These are phyloP conservation scores for Vigna angularis DNA, from an alignment of 306 rosid species.

Conservation along the genomic window DNA sequence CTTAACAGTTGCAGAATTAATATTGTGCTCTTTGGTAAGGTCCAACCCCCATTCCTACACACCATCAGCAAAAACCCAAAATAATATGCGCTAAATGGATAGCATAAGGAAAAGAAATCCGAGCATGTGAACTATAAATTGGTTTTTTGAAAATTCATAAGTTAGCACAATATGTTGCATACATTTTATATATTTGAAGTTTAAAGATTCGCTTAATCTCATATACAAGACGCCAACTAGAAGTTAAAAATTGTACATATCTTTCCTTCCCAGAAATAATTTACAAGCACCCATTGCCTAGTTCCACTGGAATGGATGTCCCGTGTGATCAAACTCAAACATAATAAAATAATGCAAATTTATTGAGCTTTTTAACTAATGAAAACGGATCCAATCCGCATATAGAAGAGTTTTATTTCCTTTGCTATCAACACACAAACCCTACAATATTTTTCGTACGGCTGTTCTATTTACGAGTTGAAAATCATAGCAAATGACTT, in stretches of 20 bases:
- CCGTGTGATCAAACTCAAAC: conserved; percentile 19
- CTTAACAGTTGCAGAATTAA: conserved; percentile 80
- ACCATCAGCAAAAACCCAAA: conserved; percentile 37
- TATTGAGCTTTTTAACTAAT: not conserved
- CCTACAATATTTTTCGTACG: not conserved
- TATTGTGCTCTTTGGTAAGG: conserved; percentile 56
- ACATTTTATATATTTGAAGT: conserved; percentile 7
- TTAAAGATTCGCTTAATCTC: conserved; percentile 20
- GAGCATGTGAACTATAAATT: conserved; percentile 7
- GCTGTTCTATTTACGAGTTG: conserved; percentile 22
- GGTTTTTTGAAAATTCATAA: not conserved
- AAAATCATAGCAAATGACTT: conserved; percentile 17
- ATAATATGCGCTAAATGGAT: conserved; percentile 24
- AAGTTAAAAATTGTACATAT: conserved; percentile 15
- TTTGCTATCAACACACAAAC: conserved; percentile 28
- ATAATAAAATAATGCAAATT: conserved; percentile 27
- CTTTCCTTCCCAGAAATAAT: conserved; percentile 30
- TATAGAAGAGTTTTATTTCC: conserved; percentile 35
- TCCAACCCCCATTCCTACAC: conserved; percentile 88
- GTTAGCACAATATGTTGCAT: conserved; percentile 36
- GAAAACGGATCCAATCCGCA: conserved; percentile 36
- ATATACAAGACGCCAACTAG: conserved; percentile 12
- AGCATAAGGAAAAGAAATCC: not conserved
- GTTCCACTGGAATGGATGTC: conserved; percentile 33
- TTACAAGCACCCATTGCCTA: conserved; percentile 20